A percentile compares a stretch with the other conserved stretches of the same genome.
Conservation (phyloP, 2,329 filamentous ascomycete species). For the Exophiala lecanii-corni region DNA sequence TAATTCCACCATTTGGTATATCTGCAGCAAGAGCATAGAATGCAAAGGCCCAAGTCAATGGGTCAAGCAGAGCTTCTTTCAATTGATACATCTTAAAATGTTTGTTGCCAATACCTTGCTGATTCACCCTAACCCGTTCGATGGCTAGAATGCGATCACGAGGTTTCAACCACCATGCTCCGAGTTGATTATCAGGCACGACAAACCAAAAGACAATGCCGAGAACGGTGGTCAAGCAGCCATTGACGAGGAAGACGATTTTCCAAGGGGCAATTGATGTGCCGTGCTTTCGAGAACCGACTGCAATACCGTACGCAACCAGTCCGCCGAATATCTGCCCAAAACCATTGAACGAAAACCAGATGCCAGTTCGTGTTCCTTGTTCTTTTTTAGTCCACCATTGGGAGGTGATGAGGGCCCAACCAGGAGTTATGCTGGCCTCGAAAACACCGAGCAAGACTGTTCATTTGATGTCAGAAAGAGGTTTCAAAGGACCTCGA, state of each 20-base stretch:
- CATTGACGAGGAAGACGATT: slow-evolving; percentile 54
- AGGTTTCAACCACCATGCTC: slow-evolving; percentile 59
- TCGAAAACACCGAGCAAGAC: slow-evolving; percentile 56
- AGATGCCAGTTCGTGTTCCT: slow-evolving; percentile 57
- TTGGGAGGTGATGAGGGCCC: slow-evolving; percentile 63
- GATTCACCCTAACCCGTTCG: slow-evolving; percentile 67
- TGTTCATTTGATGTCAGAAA: neutral
- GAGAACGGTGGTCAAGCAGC: slow-evolving; percentile 47
- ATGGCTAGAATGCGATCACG: slow-evolving; percentile 64
- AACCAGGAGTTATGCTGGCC: slow-evolving; percentile 63
- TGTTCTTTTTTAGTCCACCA: slow-evolving; percentile 71
- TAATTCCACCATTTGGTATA: slow-evolving; percentile 57
- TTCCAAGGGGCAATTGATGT: slow-evolving; percentile 61
- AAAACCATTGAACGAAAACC: slow-evolving; percentile 65
- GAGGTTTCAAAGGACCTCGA: neutral
- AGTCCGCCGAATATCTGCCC: slow-evolving; percentile 61
- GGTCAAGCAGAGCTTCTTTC: slow-evolving; percentile 54
- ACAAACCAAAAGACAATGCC: slow-evolving; percentile 48
- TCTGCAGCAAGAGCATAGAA: slow-evolving; percentile 53
- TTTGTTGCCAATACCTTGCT: slow-evolving; percentile 68
- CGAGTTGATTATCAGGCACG: slow-evolving; percentile 58
- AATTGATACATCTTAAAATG: slow-evolving; percentile 66
- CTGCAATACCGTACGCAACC: slow-evolving; percentile 60
- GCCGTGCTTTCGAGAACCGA: slow-evolving; percentile 51
- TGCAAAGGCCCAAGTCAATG: slow-evolving; percentile 57